Percentiles rank a stretch among this genome's conserved stretches.
phyloP scores from a whole-genome alignment of 805 yeast genomes.

The Kuraishia borneana region DNA sequence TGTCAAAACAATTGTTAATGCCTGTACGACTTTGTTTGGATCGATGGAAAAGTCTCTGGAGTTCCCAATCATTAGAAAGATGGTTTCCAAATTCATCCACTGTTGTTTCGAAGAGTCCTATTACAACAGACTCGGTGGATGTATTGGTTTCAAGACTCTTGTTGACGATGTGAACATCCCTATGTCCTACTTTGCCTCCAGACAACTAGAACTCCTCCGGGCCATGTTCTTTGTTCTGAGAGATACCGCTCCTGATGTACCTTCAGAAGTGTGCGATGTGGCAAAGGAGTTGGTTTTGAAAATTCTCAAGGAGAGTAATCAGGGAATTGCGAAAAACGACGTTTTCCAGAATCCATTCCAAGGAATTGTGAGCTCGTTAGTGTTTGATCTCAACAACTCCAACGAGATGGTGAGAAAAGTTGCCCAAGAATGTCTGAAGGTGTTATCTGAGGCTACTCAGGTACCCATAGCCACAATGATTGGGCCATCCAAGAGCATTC shows the following conservation, averaged over 20 bases:
- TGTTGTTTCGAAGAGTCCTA: slow-evolving; percentile 85
- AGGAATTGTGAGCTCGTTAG: slow-evolving; percentile 77
- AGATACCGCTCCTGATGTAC: slow-evolving; percentile 85
- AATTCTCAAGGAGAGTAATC: slow-evolving; percentile 56
- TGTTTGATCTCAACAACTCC: slow-evolving; percentile 87
- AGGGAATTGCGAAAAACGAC: slow-evolving; percentile 46
- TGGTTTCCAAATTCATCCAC: slow-evolving; percentile 79
- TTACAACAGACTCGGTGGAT: slow-evolving; percentile 81
- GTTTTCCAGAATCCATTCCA: slow-evolving; percentile 65
- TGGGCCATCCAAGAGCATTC: slow-evolving; percentile 69
- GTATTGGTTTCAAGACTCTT: slow-evolving; percentile 68
- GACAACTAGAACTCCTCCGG: slow-evolving; percentile 77
- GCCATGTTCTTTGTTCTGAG: slow-evolving; percentile 83
- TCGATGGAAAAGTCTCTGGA: slow-evolving; percentile 50
- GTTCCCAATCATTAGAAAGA: slow-evolving; percentile 64
- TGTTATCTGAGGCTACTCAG: slow-evolving; percentile 57
- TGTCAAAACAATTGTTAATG: slow-evolving; percentile 46
- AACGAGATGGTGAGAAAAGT: slow-evolving; percentile 74
- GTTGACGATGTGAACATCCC: slow-evolving; percentile 61
- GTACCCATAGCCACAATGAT: slow-evolving; percentile 67
- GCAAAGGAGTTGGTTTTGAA: slow-evolving; percentile 61
- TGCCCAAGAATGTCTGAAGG: slow-evolving; percentile 58
- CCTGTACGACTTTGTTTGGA: slow-evolving; percentile 62
- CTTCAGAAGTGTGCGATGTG: slow-evolving; percentile 59
- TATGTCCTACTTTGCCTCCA: slow-evolving; percentile 56